Base-by-base conservation (phyloP, 805 yeast species). In the Kluyveromyces nonfermentans region DNA sequence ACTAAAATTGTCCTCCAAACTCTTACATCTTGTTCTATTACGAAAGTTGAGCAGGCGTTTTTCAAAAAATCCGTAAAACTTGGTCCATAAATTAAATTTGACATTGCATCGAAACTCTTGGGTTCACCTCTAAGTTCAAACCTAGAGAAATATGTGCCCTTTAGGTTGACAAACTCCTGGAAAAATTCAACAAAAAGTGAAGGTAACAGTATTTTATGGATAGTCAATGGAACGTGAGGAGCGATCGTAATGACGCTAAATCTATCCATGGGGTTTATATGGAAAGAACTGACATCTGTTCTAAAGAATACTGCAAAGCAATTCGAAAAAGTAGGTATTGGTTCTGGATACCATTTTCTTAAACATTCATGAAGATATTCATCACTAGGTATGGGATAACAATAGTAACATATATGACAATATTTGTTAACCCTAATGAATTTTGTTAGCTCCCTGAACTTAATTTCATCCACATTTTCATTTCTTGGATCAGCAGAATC, bases 161-260 rank as follows among this genome's bases (percentile, higher is more conserved):
- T 38, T 18, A 38, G 33, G 10, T 38, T 38, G n/a, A 38, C 33
- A 38, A 38, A 38, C 15, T 38, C 41, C 15, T 10, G 20, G 19
- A 55, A 48, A 44, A 52, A 59, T 14, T 48, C 45, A 17, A 53
- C 48, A 37, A 47, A 59, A 1, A 45, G 41, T 42, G 42, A 41
- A 7, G 60, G 54, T 14, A 59, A 20, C 31, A 49, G 46, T 7
- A 57, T 44, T 40, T 88, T 90, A 69, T 75, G 96, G 47, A 84
- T 88, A 45, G 85, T 85, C 7, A 80, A 85, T 49, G 96, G 96
- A 2, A 87, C 93, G 1, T 95, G 84, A 54, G 96, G 88, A 63
- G 73, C 84, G 47, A 69, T 79, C 31, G 85, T 85, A 48, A 90
- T 84, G 62, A 85, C 54, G 43, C 63, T 58, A 20, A 54, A 46